Base-by-base conservation (phyloP, 495 filamentous ascomycete genomes). In the Daldinia childiae region DNA sequence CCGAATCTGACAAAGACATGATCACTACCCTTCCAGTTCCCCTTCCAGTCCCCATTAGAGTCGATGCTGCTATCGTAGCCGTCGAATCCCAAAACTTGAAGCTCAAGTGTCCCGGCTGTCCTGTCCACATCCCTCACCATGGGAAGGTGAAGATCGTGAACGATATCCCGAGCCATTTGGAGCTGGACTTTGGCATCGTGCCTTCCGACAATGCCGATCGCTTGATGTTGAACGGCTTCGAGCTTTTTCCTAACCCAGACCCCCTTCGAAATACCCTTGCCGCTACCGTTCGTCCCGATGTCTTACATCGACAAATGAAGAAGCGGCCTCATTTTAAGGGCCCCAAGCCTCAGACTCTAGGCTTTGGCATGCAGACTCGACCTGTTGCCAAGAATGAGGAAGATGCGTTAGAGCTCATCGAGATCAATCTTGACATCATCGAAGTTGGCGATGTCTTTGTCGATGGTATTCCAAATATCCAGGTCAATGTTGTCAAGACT, bases 341-440 rank as follows among this genome's bases (percentile, higher is more conserved):
- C 21, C 68, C 71, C 6, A 57, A 43, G 11, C 59, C 59, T 9
- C 79, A 80, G 51, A 70, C 54, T 17, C 80, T 84, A 17, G 82
- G 82, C 21, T 84, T 79, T 48, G 76, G 76, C 38, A 55, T 84
- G 52, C 68, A 79, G 58, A 71, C 71, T n/a, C 66, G 51, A 6
- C 65, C 64, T 24, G 30, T 66, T 21, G 64, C 73, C 39, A 70
- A 79, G 38, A 76, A 77, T n/a, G 74, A 77, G 15, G 68, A 77
- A 0, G 72, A 77, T 38, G 51, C 75, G 8, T 51, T 84, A 24
- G 78, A 84, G 51, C 71, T 84, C 11, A 70, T 87, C 62, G 65
- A 74, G 26, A 52, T 87, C 32, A 79, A 85, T 51, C 62, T 87
- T 12, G 79, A 83, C 66, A 82, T 88, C 58, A 72, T 87, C 45